phyloP scores from a whole-genome alignment of 495 filamentous ascomycete genomes.

The Talaromyces stipitatus region DNA sequence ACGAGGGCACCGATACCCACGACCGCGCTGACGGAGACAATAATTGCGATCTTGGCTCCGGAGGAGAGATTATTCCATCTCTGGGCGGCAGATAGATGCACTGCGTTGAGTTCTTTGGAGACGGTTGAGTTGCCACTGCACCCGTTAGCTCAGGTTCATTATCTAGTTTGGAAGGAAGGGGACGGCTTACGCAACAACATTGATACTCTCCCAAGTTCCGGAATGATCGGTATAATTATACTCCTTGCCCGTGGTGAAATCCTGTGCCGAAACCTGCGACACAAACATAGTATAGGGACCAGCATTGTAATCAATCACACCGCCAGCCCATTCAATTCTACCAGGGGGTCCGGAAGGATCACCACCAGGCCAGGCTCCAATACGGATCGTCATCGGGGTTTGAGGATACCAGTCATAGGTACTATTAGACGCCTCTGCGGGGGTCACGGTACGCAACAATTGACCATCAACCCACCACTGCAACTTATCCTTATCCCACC shows the following conservation, averaged over 20 bases:
- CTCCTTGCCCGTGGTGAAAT: constrained; percentile 59
- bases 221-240: constrained; percentile 61
- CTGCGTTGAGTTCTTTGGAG: constrained; percentile 23
- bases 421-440: constrained; percentile 46
- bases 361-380: constrained; percentile 85
- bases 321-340: constrained; percentile 71
- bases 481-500: constrained; percentile 72
- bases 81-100: constrained; percentile 38
- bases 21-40: constrained; percentile 39
- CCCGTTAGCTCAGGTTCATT: constrained; percentile 8
- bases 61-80: constrained; percentile 51
- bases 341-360: constrained; percentile 58
- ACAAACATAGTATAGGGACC: constrained; percentile 78
- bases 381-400: constrained; percentile 79
- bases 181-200: constrained; percentile 49
- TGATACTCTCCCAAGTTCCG: constrained; percentile 66
- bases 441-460: constrained; percentile 57
- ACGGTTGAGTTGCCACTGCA: constrained; percentile 58
- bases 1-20: constrained; percentile 41
- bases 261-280: constrained; percentile 54
- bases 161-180: neutral
- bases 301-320: constrained; percentile 59
- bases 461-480: constrained; percentile 75
- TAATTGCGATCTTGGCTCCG: constrained; percentile 52
- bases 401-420: constrained; percentile 73